Evolutionary conservation across 176 grass and related monocot species (phyloP), one percentile per base, ranked within the genome.

Genomic region (Oryza meridionalis): DNA sequence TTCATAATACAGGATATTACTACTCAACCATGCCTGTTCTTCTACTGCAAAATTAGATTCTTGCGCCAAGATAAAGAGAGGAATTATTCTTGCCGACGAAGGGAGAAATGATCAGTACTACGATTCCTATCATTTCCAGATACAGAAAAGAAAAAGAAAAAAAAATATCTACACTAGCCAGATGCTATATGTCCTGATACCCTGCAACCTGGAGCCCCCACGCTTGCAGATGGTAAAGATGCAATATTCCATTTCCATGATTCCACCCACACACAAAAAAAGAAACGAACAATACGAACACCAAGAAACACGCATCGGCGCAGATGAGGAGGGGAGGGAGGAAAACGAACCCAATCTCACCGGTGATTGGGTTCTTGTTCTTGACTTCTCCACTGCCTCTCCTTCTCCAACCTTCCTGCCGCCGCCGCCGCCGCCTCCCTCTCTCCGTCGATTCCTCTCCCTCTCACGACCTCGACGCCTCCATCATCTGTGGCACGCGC

Each of bases 331-430:
- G 31, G 29, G 33, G 33, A 35, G 33, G 49, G 55, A 43, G 21
- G 38, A 33, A 45, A 62, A n/a, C 2, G 13, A 43, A 77, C 65
- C 14, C 15, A 37, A n/a, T 77, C n/a, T 77, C 82, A 90, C 77
- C 83, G 1, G 38, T 40, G 38, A 40, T 40, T 40, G 38, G 38
- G 38, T 43, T 43, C 8, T 43, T 43, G 14, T 51, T 38, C 40
- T 4, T 16, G 15, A 13, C 12, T 9, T 9, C 75, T 72, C 11
- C 44, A 3, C 19, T 11, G 44, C 25, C 51, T 32, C n/a, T 42
- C 44, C 50, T 62, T 84, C 82, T 53, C 70, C 70, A 26, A 62
- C 29, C 77, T 81, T 46, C 80, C 69, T 12, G 10, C 33, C 33
- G 11, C 4, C 16, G 16, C 65, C 74, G 29, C 29, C 33, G 33